Conservation (phyloP, 208 protist genomes). For the Trypanosoma congolense region DNA sequence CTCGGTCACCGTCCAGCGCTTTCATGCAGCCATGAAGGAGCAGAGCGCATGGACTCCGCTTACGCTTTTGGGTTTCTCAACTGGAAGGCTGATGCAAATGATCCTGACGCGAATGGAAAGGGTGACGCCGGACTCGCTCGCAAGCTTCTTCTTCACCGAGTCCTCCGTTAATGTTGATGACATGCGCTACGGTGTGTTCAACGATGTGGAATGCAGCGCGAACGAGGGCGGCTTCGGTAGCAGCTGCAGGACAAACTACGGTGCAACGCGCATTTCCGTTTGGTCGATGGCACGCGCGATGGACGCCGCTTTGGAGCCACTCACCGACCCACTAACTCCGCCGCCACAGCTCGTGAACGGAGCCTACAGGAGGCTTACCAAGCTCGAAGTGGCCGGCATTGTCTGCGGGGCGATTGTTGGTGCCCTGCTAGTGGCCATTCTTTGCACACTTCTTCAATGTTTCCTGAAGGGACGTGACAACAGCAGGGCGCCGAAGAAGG, state of each 20-base stretch:
- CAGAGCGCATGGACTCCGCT: not conserved
- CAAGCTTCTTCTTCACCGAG: constrained; percentile 12
- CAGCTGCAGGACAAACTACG: constrained; percentile 31
- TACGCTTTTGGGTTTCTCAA: not conserved
- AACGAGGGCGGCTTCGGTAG: constrained; percentile 17
- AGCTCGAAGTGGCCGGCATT: constrained; percentile 10
- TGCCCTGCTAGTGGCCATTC: constrained; percentile 26
- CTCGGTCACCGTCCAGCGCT: not conserved
- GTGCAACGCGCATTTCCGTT: not conserved
- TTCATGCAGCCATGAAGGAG: not conserved
- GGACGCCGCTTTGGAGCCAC: constrained; percentile 6
- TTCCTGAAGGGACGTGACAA: constrained; percentile 15
- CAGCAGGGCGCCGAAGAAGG: constrained; percentile 2
- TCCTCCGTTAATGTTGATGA: constrained; percentile 14
- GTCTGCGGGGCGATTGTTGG: constrained; percentile 32
- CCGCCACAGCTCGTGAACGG: constrained; percentile 17
- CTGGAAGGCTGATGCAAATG: not conserved
- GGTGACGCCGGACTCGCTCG: not conserved
- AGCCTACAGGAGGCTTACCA: not conserved
- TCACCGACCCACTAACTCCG: constrained; percentile 15
- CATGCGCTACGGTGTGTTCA: constrained; percentile 17
- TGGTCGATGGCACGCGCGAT: constrained; percentile 24
- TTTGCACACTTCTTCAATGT: constrained; percentile 61
- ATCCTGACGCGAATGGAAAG: not conserved
- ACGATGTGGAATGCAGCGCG: not conserved